Evolutionary conservation across 2,329 filamentous ascomycete species (phyloP), one percentile per base, ranked within the genome.

Genomic region (Neonectria punicea): DNA sequence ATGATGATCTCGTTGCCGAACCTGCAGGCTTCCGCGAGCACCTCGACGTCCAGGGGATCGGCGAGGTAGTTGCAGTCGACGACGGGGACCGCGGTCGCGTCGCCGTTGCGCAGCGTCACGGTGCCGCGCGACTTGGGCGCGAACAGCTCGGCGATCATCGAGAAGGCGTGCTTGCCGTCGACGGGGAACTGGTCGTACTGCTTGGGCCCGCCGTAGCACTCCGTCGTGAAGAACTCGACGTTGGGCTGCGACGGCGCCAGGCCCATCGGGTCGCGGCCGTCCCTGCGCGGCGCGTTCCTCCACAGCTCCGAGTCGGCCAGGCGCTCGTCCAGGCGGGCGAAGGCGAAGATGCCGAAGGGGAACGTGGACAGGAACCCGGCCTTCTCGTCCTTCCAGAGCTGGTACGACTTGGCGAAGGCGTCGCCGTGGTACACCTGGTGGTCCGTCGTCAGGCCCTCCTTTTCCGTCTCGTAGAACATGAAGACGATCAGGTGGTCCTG

Each of bases 271-370:
- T 91, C 89, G 5, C 88, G 85, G 4, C 85, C 86, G 28, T 80
- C 75, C 39, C 78, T 58, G 6, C 83, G 80, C 0, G 81, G 77
- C 0, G 87, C 85, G 5, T 80, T 77, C 3, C 80, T 80, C 89
- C 89, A 91, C 7, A 87, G 70, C 3, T 82, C 79, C 1, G 85
- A 84, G 68, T 87, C 80, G 50, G 82, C 78, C 1, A 91, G 82
- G 7, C 88, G 85, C 9, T 88, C 83, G 63, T 90, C 87, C 0
- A 91, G 80, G n/a, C 89, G 83, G 6, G 88, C 85, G 69, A 84
- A 91, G 11, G 84, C 87, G 57, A 90, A 90, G 11, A 83, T 82
- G 44, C 89, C 89, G 57, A 90, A 91, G 10, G 88, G 88, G 70
- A 90, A 90, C 0, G 82, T 85, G 1, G 88, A 86, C 1, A 90